These are phyloP conservation scores for Primulina tabacum DNA, from an alignment of 257 asterid genomes.

Conservation along the genomic window DNA sequence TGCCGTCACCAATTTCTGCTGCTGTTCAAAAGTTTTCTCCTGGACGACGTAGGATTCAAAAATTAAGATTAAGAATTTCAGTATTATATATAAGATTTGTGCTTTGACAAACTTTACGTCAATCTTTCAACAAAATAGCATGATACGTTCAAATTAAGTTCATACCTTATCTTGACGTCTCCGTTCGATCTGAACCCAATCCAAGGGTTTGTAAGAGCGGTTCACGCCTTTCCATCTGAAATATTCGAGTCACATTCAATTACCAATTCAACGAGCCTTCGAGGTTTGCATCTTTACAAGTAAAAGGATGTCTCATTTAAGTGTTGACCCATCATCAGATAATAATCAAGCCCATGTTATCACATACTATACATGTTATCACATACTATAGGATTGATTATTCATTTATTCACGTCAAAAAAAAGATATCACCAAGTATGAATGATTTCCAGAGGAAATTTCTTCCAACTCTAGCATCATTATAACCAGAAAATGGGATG, in stretches of 20 bases:
- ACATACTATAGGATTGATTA: too few species aligned
- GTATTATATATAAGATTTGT: too few species aligned
- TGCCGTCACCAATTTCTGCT: constrained; percentile 56
- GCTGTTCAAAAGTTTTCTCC: constrained; percentile 70
- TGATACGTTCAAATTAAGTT: neutral
- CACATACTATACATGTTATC: neutral
- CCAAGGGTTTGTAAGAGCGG: constrained; percentile 54
- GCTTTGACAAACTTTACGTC: neutral
- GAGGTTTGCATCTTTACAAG: neutral
- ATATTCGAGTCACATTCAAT: neutral
- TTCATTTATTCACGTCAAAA: neutral
- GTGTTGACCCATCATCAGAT: neutral
- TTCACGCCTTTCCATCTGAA: constrained; percentile 79
- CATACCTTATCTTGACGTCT: constrained; percentile 80
- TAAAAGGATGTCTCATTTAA: neutral
- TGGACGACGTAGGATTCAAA: constrained; percentile 27
- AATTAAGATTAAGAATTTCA: neutral
- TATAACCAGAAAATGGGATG: constrained; percentile 16
- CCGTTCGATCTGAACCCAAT: constrained; percentile 73
- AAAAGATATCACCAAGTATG: neutral
- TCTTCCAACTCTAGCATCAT: neutral
- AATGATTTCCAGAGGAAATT: neutral
- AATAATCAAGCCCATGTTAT: neutral
- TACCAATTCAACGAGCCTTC: neutral
- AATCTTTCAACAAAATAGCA: neutral